Conservation (phyloP, 2,329 filamentous ascomycete species). For the Fusarium cicatricum region DNA sequence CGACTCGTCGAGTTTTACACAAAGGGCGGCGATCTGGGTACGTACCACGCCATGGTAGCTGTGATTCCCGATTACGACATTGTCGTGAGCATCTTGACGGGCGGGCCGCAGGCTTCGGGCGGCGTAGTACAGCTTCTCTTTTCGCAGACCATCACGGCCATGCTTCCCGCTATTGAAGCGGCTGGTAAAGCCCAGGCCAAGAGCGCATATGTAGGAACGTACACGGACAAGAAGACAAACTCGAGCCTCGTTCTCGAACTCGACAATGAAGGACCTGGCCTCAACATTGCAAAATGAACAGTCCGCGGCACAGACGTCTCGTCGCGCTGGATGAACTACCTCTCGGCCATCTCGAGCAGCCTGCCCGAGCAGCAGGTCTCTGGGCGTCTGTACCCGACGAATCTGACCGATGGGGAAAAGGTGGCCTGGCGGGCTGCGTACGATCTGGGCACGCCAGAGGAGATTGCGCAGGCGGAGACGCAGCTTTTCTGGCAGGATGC, state of each 20-base stretch:
- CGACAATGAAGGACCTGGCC: no score
- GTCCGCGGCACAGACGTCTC: conserved; percentile 12
- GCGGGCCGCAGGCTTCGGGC: not conserved
- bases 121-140: conserved; percentile 1
- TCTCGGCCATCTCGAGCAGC: not conserved
- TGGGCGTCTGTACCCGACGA: not conserved
- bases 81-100: not conserved
- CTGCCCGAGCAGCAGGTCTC: not conserved
- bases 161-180: no score
- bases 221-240: no score
- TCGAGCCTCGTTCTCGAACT: no score
- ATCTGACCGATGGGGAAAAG: fast-evolving
- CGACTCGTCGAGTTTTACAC: no score
- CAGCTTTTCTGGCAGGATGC: conserved; percentile 11
- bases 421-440: conserved; percentile 4
- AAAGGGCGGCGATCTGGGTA: no score
- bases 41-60: no score
- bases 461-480: not conserved
- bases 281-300: no score
- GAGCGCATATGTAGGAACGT: no score
- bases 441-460: not conserved
- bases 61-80: no score
- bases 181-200: no score
- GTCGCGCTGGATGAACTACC: conserved; percentile 2
- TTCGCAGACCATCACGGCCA: no score